Percentiles rank a stretch among this genome's conserved stretches.
Conservation (phyloP, 768 basidiomycete genomes). For the Ramaria rubella region DNA sequence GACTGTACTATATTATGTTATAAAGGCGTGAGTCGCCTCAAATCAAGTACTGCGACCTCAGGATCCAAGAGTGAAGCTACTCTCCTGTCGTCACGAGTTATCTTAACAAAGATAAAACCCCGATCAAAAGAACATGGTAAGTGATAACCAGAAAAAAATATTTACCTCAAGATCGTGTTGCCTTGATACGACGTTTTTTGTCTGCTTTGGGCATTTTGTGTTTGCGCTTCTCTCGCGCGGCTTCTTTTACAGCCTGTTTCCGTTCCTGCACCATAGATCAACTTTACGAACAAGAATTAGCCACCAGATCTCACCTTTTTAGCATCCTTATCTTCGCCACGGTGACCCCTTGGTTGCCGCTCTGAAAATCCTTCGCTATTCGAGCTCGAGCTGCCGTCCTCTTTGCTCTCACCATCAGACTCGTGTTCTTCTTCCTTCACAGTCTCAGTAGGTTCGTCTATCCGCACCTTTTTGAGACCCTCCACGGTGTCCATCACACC, state of each 20-base stretch:
- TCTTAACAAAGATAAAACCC: too few relatives aligned
- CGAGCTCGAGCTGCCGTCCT: constrained; percentile 13
- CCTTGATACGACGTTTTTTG: constrained; percentile 81
- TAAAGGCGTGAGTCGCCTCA: too few relatives aligned
- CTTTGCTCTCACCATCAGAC: constrained; percentile 28
- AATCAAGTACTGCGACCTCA: too few relatives aligned
- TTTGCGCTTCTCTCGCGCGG: constrained; percentile 82
- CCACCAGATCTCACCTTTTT: constrained; percentile 60
- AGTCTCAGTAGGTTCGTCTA: constrained; percentile 26
- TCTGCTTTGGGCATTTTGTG: constrained; percentile 94
- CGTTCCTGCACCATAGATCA: constrained; percentile 55
- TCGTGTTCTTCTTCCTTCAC: constrained; percentile 31
- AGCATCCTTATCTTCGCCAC: constrained; percentile 84
- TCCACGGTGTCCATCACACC: constrained; percentile 50
- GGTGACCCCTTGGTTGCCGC: constrained; percentile 72
- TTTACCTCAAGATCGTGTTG: constrained; percentile 13
- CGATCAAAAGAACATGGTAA: too few relatives aligned
- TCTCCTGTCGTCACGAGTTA: too few relatives aligned
- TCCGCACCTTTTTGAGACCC: constrained; percentile 16
- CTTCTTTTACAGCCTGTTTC: constrained; percentile 83
- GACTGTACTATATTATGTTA: too few relatives aligned
- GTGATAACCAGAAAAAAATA: too few relatives aligned
- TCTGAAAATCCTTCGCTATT: constrained; percentile 35
- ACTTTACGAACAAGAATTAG: constrained; percentile 14
- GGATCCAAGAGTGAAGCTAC: too few relatives aligned